Evolutionary conservation across 345 rosid species (phyloP).

Genomic region (Nasturtium officinale): DNA sequence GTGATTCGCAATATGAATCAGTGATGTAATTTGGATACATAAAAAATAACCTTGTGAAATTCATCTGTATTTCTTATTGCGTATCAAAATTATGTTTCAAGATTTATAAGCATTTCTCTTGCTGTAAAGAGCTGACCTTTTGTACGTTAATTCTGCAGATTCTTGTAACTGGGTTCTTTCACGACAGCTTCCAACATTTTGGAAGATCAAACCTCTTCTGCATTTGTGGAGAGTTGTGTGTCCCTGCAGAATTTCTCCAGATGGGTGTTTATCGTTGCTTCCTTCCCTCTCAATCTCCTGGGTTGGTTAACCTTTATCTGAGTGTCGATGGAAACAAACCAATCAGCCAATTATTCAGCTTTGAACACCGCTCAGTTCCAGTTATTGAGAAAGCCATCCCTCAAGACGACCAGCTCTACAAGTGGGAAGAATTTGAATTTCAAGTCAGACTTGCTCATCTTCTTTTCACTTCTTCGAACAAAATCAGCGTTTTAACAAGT

Average conservation of each 20-base stretch:
- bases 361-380: slow-evolving; percentile 61
- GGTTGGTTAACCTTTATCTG: slow-evolving; percentile 65
- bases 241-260: slow-evolving; percentile 67
- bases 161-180: slow-evolving; percentile 77
- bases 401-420: slow-evolving; percentile 47
- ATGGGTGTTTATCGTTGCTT: slow-evolving; percentile 84
- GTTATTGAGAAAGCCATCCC: slow-evolving; percentile 38
- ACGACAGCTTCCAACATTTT: slow-evolving; percentile 57
- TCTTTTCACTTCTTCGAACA: slow-evolving; percentile 73
- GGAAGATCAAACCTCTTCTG: slow-evolving; percentile 66
- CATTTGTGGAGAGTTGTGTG: slow-evolving; percentile 70
- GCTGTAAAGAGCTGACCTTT: slow-evolving; percentile 20
- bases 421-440: slow-evolving; percentile 72
- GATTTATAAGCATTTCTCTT: slow-evolving; percentile 10
- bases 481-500: slow-evolving; percentile 56
- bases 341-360: slow-evolving; percentile 73
- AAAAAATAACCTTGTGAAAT: neutral
- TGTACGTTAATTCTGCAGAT: slow-evolving; percentile 48
- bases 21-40: neutral
- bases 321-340: slow-evolving; percentile 82
- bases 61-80: neutral
- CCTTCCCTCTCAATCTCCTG: slow-evolving; percentile 70
- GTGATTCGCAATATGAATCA: slow-evolving; percentile 2
- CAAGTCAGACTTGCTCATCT: slow-evolving; percentile 81
- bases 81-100: neutral